Base-by-base conservation (phyloP, 768 basidiomycete species). In the Leccinum subgranulosum region DNA sequence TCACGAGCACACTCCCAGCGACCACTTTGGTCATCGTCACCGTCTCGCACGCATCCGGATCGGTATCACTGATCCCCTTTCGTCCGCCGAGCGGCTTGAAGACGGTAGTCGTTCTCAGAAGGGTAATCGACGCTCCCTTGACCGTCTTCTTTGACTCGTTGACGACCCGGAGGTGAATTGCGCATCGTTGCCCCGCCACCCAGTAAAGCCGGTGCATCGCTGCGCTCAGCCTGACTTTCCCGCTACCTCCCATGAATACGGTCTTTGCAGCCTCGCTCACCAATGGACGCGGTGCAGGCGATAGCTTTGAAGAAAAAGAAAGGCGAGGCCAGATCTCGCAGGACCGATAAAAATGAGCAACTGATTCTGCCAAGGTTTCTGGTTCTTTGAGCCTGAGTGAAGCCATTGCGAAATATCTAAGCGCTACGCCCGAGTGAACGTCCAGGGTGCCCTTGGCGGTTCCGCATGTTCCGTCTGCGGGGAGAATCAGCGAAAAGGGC, bases 301-400 rank as follows among this genome's bases (percentile, higher is more conserved):
- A 78, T 17, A 97, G 81, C 21, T 86, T 77, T 4, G 75, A 55
- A 19, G 79, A 73, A 4, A 88, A 82, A 56, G 90, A 80, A 19
- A 94, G 72, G 48, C 82, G 83, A 1, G 93, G 92, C 83, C 86
- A 92, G 28, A 95, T 76, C 53, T 86, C 84, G 70, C 92, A 87
- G 48, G 85, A 76, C 9, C 94, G 84, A 70, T 94, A 96, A 70
- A 95, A 94, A 72, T 97, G 94, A 4, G 93, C 88, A 33, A 95
- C 87, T 3, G 90, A 91, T 14, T 83, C 79, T 62, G 80, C 80
- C 27, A 77, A 75, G 4, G 82, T 82, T 15, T 77, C 73, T 2
- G 82, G 66, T 53, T 90, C 84, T 69, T 87, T 88, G 56, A 95
- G 80, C 71, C 88, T 88, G 63, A 83, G 86, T 52, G 71, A 92